These are phyloP conservation scores for Pseudozyma hubeiensis DNA, from an alignment of 1,284 basidiomycete species.

Conservation along the genomic window DNA sequence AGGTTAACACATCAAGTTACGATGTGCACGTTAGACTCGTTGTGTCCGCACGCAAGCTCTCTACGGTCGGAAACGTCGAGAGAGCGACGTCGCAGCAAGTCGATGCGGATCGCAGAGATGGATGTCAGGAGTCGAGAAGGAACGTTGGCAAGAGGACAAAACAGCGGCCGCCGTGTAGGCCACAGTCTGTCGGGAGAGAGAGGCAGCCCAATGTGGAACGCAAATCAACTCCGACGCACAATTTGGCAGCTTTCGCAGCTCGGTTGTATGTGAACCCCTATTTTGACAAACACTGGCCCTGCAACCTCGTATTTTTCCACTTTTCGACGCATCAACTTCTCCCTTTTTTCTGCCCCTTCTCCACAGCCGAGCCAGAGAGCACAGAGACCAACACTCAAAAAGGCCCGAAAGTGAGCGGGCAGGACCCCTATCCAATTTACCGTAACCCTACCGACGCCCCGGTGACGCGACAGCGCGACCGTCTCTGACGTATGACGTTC, in stretches of 20 bases:
- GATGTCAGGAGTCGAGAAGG: neutral
- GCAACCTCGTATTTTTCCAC: neutral
- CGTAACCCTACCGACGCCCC: too few species aligned
- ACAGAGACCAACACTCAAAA: slow-evolving; percentile 7
- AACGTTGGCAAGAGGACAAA: slow-evolving; percentile 6
- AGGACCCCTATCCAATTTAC: too few species aligned
- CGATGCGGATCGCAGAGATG: neutral
- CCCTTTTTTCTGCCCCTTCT: neutral
- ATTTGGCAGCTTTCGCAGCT: slow-evolving; percentile 19
- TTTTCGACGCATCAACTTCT: neutral
- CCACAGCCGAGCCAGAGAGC: neutral
- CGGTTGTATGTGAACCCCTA: slow-evolving; percentile 1
- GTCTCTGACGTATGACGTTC: too few species aligned
- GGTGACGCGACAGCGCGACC: too few species aligned
- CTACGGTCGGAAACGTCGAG: neutral
- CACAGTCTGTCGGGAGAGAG: neutral
- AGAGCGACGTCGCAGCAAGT: neutral
- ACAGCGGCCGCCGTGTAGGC: neutral
- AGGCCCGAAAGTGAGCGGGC: neutral
- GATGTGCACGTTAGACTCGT: neutral
- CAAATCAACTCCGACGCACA: slow-evolving; percentile 33
- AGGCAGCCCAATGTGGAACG: slow-evolving; percentile 9
- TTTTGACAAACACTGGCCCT: slow-evolving; percentile 3
- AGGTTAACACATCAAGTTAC: neutral
- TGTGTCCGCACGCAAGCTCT: neutral